Evolutionary conservation across 2,329 filamentous ascomycete genomes (phyloP).

Genomic region (Emmonsia crescens): DNA sequence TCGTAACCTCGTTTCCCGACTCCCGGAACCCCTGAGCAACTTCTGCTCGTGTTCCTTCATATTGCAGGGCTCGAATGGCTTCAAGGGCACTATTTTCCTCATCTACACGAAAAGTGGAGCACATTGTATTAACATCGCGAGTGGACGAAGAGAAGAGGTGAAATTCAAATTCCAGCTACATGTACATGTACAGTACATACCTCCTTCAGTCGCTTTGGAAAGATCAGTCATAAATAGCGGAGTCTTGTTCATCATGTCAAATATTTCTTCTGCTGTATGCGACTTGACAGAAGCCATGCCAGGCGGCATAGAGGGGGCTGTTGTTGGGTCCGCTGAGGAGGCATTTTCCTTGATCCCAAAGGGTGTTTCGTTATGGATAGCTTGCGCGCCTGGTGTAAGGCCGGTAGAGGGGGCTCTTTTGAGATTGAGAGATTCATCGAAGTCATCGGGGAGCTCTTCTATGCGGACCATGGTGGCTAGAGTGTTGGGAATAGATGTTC

Average conservation of each 20-base stretch:
- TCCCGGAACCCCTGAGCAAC: constrained; percentile 77
- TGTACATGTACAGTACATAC: too few relatives aligned
- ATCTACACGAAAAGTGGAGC: constrained; percentile 18
- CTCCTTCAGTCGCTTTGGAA: constrained; percentile 48
- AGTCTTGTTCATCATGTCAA: constrained; percentile 55
- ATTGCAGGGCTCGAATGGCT: constrained; percentile 78
- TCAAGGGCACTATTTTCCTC: constrained; percentile 75
- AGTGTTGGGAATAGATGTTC: not conserved
- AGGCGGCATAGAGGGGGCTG: constrained; percentile 43
- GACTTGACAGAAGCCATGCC: constrained; percentile 47
- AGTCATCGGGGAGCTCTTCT: constrained; percentile 42
- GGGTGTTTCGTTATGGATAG: constrained; percentile 23
- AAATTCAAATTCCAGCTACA: too few relatives aligned
- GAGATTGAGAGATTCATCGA: constrained; percentile 37
- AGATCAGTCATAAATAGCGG: constrained; percentile 96
- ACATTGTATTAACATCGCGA: constrained; percentile 1
- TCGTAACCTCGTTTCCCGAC: constrained; percentile 83
- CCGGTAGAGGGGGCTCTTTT: constrained; percentile 22
- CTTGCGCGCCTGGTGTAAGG: constrained; percentile 6
- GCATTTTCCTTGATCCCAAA: constrained; percentile 32
- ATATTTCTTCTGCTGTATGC: constrained; percentile 49
- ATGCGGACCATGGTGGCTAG: constrained; percentile 39
- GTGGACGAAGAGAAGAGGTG: not conserved
- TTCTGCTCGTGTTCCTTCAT: constrained; percentile 81
- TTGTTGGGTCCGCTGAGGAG: constrained; percentile 25